Conservation (phyloP, 2,329 filamentous ascomycete genomes). For the Byssoonygena ceratinophila region DNA sequence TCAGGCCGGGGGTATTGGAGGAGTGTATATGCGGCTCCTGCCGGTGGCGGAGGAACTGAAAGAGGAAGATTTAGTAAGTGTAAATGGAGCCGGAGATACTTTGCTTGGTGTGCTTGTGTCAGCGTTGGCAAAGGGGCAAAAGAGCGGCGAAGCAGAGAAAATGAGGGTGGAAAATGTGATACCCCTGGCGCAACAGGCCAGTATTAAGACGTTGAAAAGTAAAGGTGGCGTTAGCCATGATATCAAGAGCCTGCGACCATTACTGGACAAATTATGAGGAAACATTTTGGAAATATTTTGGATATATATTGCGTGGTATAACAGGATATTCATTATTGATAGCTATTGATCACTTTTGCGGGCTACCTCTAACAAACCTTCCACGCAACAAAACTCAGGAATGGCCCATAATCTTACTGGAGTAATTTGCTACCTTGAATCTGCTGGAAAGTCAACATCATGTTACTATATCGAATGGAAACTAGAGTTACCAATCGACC, state of each 20-base stretch:
- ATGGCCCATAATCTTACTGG: not conserved
- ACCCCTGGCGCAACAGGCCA: constrained; percentile 70
- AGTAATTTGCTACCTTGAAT: not conserved
- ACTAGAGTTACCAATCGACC: no score
- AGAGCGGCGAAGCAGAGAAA: constrained; percentile 25
- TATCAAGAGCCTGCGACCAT: constrained; percentile 20
- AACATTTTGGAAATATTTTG: not conserved
- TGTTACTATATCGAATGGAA: no score
- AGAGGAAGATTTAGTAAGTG: constrained; percentile 61
- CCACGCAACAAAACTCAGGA: not conserved
- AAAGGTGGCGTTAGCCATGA: constrained; percentile 53
- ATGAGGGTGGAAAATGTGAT: constrained; percentile 53
- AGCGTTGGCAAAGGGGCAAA: constrained; percentile 52
- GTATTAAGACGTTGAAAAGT: constrained; percentile 66
- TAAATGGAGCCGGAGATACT: constrained; percentile 91
- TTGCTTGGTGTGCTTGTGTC: constrained; percentile 79
- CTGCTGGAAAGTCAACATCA: no score
- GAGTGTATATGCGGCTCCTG: constrained; percentile 73
- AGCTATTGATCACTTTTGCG: no score
- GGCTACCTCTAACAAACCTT: not conserved
- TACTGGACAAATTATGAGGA: constrained; percentile 9
- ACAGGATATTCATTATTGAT: not conserved
- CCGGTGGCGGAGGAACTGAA: constrained; percentile 54
- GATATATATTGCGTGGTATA: not conserved
- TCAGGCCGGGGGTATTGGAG: constrained; percentile 46